Conservation (phyloP, 768 basidiomycete species). For the Paxillus rubicundulus region DNA sequence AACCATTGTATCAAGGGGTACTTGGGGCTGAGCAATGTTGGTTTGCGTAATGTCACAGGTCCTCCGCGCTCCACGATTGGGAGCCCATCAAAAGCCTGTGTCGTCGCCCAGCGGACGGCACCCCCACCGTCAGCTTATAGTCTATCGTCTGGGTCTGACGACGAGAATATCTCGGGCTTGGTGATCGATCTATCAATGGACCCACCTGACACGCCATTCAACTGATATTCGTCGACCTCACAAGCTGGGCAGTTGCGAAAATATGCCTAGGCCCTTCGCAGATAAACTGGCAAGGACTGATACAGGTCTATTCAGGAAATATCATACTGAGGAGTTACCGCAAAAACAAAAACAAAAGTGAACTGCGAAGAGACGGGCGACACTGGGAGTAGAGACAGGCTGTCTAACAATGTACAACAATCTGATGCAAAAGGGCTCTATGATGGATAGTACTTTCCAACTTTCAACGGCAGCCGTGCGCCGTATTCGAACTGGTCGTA, state of each 20-base stretch:
- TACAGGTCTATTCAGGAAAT: not conserved
- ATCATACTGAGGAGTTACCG: not conserved
- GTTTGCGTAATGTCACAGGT: constrained; percentile 8
- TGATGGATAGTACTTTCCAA: constrained; percentile 6
- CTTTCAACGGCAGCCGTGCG: constrained; percentile 40
- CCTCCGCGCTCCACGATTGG: constrained; percentile 9
- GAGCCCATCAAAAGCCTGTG: not conserved
- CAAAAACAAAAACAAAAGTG: constrained; percentile 1
- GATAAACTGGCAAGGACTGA: not conserved
- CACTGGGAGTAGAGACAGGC: not conserved
- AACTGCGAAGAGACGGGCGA: not conserved
- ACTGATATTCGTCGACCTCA: not conserved
- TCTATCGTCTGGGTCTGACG: constrained; percentile 4
- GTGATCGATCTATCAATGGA: constrained; percentile 9
- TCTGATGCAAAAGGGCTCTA: not conserved
- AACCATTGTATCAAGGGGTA: not conserved
- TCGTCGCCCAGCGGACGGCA: not conserved
- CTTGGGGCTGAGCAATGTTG: not conserved
- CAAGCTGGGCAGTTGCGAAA: too few relatives aligned
- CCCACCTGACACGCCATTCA: not conserved
- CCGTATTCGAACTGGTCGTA: constrained; percentile 39
- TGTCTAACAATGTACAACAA: not conserved
- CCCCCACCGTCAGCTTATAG: not conserved
- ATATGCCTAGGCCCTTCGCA: not conserved
- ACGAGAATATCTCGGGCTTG: constrained; percentile 9